Evolutionary conservation across 139 green algal species (phyloP).

Genomic region (Yamagishiella unicocca): DNA sequence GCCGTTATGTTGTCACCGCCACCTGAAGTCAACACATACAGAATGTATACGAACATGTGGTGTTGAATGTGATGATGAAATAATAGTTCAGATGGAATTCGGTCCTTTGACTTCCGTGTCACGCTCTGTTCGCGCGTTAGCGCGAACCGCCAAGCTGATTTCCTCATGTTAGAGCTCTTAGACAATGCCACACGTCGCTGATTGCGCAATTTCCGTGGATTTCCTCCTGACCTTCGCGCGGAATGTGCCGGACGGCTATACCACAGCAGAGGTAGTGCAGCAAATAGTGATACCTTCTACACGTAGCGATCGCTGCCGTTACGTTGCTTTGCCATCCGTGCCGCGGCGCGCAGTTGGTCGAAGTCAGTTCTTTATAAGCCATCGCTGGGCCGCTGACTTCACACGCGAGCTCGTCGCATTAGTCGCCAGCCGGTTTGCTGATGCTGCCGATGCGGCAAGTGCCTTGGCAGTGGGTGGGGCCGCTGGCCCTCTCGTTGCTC

Average conservation of each 20-base stretch:
- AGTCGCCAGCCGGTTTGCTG: background rate
- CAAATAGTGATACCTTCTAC: background rate
- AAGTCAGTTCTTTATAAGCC: background rate
- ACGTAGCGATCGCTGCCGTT: background rate
- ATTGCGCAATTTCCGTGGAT: background rate
- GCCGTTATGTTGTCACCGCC: too few species aligned
- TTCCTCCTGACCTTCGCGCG: constrained; percentile 2
- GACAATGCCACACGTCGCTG: background rate
- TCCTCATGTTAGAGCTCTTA: too few species aligned
- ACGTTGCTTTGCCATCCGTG: background rate
- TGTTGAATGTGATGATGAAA: too few species aligned
- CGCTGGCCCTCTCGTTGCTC: too few species aligned
- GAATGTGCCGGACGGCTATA: background rate
- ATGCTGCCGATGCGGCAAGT: background rate
- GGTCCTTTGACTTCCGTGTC: too few species aligned
- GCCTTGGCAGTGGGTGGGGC: too few species aligned
- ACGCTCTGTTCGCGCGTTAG: too few species aligned
- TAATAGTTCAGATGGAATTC: too few species aligned
- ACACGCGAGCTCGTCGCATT: background rate
- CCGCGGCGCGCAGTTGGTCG: background rate
- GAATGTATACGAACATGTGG: too few species aligned
- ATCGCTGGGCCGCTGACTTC: constrained; percentile 27
- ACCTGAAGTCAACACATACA: too few species aligned
- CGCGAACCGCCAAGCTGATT: too few species aligned
- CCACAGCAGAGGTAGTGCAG: constrained; percentile 11